These are phyloP conservation scores for Didymella exigua DNA, from an alignment of 2,329 filamentous ascomycete species.

Conservation along the genomic window DNA sequence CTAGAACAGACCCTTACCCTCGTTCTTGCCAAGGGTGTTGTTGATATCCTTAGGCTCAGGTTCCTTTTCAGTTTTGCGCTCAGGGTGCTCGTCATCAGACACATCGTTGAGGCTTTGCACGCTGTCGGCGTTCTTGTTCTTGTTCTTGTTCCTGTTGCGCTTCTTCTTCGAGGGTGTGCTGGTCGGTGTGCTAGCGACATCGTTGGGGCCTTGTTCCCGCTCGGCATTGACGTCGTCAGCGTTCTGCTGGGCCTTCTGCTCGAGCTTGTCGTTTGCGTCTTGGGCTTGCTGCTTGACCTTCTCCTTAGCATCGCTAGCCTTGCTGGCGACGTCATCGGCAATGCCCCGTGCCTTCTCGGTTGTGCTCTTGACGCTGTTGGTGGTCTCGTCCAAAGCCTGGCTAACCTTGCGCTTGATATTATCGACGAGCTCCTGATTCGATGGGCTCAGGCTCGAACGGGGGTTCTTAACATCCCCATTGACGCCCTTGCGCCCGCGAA, in stretches of 20 bases:
- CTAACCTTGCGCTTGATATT: slow-evolving; percentile 36
- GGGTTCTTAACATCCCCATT: slow-evolving; percentile 32
- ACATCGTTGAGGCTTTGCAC: slow-evolving; percentile 14
- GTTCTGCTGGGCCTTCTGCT: slow-evolving; percentile 22
- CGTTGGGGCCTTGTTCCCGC: slow-evolving; percentile 14
- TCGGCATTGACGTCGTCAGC: slow-evolving; percentile 18
- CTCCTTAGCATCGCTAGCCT: slow-evolving; percentile 22
- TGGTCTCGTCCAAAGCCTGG: slow-evolving; percentile 36
- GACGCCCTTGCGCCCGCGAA: slow-evolving; percentile 35
- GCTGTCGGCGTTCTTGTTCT: slow-evolving; percentile 23
- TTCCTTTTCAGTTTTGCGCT: slow-evolving; percentile 25
- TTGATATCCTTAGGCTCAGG: slow-evolving; percentile 37
- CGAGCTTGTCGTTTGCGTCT: slow-evolving; percentile 13
- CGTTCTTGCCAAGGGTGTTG: slow-evolving; percentile 24
- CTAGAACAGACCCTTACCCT: slow-evolving; percentile 31
- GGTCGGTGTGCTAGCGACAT: slow-evolving; percentile 11
- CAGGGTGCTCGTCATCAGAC: slow-evolving; percentile 23
- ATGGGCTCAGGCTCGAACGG: slow-evolving; percentile 37
- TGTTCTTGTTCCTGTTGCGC: slow-evolving; percentile 22
- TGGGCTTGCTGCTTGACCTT: slow-evolving; percentile 17
- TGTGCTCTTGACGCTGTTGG: slow-evolving; percentile 28
- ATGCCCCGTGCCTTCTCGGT: slow-evolving; percentile 35
- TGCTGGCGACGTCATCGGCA: slow-evolving; percentile 31
- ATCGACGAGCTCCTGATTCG: slow-evolving; percentile 41
- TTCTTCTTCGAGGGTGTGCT: slow-evolving; percentile 17